These are phyloP conservation scores for Annona cherimola DNA, from an alignment of 164 flowering plant genomes.

Conservation along the genomic window DNA sequence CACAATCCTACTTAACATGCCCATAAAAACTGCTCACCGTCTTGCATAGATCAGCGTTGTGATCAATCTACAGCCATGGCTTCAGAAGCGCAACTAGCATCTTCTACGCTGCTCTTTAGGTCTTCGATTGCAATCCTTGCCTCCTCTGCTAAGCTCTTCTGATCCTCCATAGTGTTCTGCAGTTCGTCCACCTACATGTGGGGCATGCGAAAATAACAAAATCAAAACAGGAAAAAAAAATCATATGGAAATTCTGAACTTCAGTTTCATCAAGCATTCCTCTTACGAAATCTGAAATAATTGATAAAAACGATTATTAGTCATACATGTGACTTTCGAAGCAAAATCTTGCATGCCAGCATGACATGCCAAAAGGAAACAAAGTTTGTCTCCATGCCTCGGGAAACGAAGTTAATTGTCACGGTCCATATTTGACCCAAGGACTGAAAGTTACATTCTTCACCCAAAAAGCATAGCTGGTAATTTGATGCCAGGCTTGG, in stretches of 20 bases:
- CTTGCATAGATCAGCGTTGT: no score
- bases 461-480: not conserved
- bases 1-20: no score
- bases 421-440: not conserved
- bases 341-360: not conserved
- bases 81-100: constrained; percentile 43
- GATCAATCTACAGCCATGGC: constrained; percentile 70
- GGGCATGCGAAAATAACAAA: not conserved
- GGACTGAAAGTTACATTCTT: not conserved
- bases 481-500: not conserved
- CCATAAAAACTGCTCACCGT: no score
- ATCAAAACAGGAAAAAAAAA: not conserved
- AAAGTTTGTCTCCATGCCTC: not conserved
- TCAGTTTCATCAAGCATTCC: not conserved
- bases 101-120: constrained; percentile 33
- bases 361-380: not conserved
- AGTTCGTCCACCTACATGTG: constrained; percentile 89
- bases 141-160: constrained; percentile 78
- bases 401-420: not conserved
- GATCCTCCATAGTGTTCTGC: constrained; percentile 89
- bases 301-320: not conserved
- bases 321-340: not conserved
- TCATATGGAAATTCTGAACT: not conserved
- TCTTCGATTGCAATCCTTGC: constrained; percentile 59
- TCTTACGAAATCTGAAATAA: not conserved